Percentiles rank a stretch among this genome's conserved stretches.
Conservation (phyloP, 441 rosid genomes). For the Viola pubescens region DNA sequence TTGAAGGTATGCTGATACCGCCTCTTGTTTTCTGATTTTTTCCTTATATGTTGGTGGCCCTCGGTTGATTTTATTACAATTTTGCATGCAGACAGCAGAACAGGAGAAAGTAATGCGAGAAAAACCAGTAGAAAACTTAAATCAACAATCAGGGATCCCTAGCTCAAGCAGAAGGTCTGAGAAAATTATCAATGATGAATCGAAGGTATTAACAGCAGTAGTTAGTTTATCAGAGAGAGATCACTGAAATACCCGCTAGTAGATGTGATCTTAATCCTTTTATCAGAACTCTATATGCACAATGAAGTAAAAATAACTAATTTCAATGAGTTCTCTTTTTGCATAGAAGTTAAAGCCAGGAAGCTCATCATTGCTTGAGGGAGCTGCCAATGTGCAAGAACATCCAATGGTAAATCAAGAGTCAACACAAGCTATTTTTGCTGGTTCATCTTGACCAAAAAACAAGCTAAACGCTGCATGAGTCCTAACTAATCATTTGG, state of each 20-base stretch:
- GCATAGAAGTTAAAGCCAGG: slow-evolving; percentile 24
- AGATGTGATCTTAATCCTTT: neutral
- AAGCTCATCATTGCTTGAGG: slow-evolving; percentile 34
- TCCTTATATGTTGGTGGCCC: slow-evolving; percentile 8
- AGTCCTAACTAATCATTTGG: slow-evolving; percentile 11
- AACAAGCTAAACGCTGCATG: neutral
- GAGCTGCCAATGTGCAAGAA: slow-evolving; percentile 22
- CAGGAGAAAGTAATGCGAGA: slow-evolving; percentile 40
- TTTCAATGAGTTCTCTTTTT: neutral
- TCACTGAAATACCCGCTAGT: neutral
- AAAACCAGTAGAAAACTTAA: slow-evolving; percentile 26
- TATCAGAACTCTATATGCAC: neutral
- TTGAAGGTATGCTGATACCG: slow-evolving; percentile 45
- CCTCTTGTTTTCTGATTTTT: slow-evolving; percentile 10
- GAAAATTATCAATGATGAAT: slow-evolving; percentile 21
- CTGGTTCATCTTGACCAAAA: neutral
- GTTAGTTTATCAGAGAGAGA: neutral
- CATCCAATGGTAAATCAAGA: slow-evolving; percentile 24
- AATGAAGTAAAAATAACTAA: neutral
- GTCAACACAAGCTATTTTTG: slow-evolving; percentile 8
- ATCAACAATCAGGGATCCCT: slow-evolving; percentile 13
- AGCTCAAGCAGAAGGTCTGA: slow-evolving; percentile 23
- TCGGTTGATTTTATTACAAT: slow-evolving; percentile 20
- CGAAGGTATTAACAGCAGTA: slow-evolving; percentile 28
- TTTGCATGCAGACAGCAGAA: slow-evolving; percentile 56